Base-by-base conservation (phyloP, 495 filamentous ascomycete species). In the Aspergillus funiculosus region DNA sequence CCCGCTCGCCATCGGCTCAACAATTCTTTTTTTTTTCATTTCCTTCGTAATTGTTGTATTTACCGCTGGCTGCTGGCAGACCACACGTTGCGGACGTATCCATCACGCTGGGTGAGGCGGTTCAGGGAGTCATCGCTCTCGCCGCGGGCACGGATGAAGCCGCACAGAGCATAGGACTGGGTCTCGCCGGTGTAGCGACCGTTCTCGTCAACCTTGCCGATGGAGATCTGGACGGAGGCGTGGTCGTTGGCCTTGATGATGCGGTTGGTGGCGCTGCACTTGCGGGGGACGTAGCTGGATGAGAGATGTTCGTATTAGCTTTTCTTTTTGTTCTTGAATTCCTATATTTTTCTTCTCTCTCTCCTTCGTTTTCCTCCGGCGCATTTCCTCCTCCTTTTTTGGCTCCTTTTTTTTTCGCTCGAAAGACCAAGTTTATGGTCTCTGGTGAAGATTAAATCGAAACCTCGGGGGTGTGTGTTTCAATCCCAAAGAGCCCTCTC, bases 211-310 rank as follows among this genome's bases (percentile, higher is more conserved):
- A 95, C 85, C 71, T 94, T 91, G 68, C 86, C 89, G 67, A 95
- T 77, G 58, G 82, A 73, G 36, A 94, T 85, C 77, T 95, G 86
- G 58, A 89, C 90, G 43, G 85, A 89, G 58, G 86, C 87, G 78
- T 94, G 87, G 75, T 94, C 92, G 75, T 96, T 95, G 76, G 92
- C 87, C 79, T 95, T 95, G 82, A 97, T 95, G 81, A 97, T 95
- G 73, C 87, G 82, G 84, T 86, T 86, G 71, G 87, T 91, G 62
- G 87, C 87, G 69, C 79, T 85, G 85, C 87, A 91, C 81, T 91
- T 99, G 80, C 92, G 89, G 71, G 94, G 91, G 78, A 96, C 89
- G 80, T 96, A 97, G 71, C 89, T 95, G 66, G 42, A 39, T 36
- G 25, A 36, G 7, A 21, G 7, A 49, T 49, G 61, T 65, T 61